Evolutionary conservation across 192 early-diverging fungal species (phyloP), one percentile per base, ranked within the genome.

Genomic region (Coemansia sp.): DNA sequence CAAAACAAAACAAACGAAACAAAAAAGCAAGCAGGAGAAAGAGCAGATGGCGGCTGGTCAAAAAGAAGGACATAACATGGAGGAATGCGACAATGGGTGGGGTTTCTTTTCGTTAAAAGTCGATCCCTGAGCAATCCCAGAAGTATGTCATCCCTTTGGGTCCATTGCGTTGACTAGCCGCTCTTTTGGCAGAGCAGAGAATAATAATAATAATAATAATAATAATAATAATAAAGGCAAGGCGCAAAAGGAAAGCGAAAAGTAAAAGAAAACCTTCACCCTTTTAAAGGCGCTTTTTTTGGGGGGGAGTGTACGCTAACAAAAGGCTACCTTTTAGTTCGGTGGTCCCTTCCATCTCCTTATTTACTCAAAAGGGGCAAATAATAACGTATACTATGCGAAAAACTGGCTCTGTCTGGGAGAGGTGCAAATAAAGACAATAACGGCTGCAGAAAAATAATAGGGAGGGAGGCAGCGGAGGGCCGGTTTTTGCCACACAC

Each of bases 391-490:
- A 13, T 45, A 15, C 44, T 45, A 45, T 9, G 10, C 9, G 44
- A 45, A 15, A 32, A 32, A 32, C 32, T 32, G 32, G 32, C 32
- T 32, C 32, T 32, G 47, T 48, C 52, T 53, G 21, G 52, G 52
- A 53, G 8, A 53, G 52, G 52, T 9, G 57, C 32, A 38, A 41
- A 15, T 11, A 59, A 59, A 41, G 65, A 37, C 47, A 56, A 68
- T 42, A 67, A 49, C 61, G 47, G 13, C 39, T 16, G 49, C 21
- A 38, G 11, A 72, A 64, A 64, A 49, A 10, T 2, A 48, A 48
- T 39, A 71, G 57, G 26, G 57, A 64, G 26, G 65, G 56, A 43
- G 65, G 57, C 57, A 56, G 57, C 65, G 26, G 49, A 66, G 18
- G 48, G 52, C 54, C 11, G 16, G 37, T 41, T 41, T 59, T 18